Evolutionary conservation across 1,284 basidiomycete genomes (phyloP).

Genomic region (Ceratobasidium sp.): DNA sequence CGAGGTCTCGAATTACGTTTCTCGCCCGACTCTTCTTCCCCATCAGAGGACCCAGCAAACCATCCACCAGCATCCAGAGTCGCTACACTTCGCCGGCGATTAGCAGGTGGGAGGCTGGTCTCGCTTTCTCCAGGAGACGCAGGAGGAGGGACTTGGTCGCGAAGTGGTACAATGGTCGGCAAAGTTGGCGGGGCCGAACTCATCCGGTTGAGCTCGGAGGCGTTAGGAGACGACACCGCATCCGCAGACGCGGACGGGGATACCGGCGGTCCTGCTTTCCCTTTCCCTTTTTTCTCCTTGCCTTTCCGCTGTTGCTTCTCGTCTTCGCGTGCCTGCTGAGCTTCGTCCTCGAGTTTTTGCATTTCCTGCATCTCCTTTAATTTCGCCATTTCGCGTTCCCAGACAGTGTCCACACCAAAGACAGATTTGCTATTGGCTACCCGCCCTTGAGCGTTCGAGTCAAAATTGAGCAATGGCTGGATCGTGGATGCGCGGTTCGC

Average conservation of each 20-base stretch:
- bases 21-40: slow-evolving; percentile 44
- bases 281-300: slow-evolving; percentile 49
- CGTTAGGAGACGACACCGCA: slow-evolving; percentile 4
- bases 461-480: slow-evolving; percentile 44
- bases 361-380: slow-evolving; percentile 62
- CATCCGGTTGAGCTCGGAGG: slow-evolving; percentile 25
- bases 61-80: slow-evolving; percentile 46
- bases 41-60: slow-evolving; percentile 46
- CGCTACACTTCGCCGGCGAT: slow-evolving; percentile 43
- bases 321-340: slow-evolving; percentile 51
- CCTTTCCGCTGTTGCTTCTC: slow-evolving; percentile 56
- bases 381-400: slow-evolving; percentile 79
- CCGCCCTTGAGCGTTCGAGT: slow-evolving; percentile 31
- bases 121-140: slow-evolving; percentile 46
- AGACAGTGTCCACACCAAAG: slow-evolving; percentile 81
- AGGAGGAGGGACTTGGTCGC: slow-evolving; percentile 16
- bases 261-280: slow-evolving; percentile 6
- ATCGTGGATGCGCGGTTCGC: slow-evolving; percentile 30
- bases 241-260: slow-evolving; percentile 15
- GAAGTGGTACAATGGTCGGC: slow-evolving; percentile 34
- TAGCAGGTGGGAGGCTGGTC: slow-evolving; percentile 21
- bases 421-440: slow-evolving; percentile 65
- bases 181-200: slow-evolving; percentile 34
- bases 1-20: slow-evolving; percentile 31
- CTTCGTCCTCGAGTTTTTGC: slow-evolving; percentile 57